A percentile compares a stretch with the other conserved stretches of the same genome.
These are phyloP conservation scores for Cupressus sempervirens DNA, from an alignment of 75 land plant genomes.

Conservation along the genomic window DNA sequence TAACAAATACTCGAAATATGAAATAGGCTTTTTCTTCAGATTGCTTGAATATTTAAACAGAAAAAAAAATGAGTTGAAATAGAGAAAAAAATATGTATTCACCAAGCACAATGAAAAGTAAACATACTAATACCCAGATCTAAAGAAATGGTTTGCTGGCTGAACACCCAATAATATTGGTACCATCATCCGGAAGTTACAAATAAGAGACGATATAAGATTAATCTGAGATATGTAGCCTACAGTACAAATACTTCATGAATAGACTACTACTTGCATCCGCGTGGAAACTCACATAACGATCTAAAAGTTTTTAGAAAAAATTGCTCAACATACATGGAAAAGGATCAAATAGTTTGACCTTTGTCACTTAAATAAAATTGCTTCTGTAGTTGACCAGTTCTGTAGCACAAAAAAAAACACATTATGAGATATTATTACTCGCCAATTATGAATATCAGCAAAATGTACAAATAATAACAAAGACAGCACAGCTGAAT, in stretches of 20 bases:
- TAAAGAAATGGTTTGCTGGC: background rate
- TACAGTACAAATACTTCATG: background rate
- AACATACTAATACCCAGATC: background rate
- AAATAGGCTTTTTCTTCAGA: background rate
- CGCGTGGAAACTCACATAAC: background rate
- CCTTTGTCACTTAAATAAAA: background rate
- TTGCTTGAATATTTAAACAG: background rate
- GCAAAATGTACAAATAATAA: background rate
- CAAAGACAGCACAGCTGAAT: background rate
- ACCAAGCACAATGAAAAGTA: background rate
- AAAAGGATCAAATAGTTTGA: background rate
- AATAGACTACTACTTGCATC: too few relatives aligned
- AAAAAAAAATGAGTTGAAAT: background rate
- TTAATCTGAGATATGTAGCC: background rate
- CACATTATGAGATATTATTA: background rate
- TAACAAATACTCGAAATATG: background rate
- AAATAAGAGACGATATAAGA: background rate
- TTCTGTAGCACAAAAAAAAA: background rate
- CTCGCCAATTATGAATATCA: background rate
- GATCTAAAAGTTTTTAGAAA: background rate
- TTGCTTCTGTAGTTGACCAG: background rate
- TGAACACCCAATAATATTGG: background rate
- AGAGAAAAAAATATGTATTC: background rate
- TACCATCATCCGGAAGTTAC: background rate
- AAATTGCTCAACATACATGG: background rate